Conservation (phyloP, 108 stramenopile genomes). For the Cylindrotheca fusiformis region DNA sequence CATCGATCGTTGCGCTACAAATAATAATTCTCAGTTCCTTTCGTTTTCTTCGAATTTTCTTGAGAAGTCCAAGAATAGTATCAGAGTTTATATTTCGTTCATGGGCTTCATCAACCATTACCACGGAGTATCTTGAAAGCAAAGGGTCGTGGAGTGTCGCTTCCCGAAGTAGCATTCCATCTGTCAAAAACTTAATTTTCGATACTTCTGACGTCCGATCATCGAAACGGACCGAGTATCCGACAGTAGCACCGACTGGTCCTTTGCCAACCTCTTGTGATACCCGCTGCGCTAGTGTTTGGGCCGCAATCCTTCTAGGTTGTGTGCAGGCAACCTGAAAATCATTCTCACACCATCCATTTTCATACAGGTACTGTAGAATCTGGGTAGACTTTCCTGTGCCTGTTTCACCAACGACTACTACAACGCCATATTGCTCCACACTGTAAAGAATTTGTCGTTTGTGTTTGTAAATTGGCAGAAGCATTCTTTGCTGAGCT, state of each 20-base stretch:
- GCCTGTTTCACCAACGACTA: conserved; percentile 93
- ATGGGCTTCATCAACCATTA: conserved; percentile 97
- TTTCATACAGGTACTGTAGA: conserved; percentile 89
- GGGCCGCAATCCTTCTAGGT: conserved; percentile 90
- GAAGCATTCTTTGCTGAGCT: conserved; percentile 55
- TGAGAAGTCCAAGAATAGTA: conserved; percentile 85
- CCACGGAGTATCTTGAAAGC: conserved; percentile 86
- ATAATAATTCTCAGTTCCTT: conserved; percentile 86
- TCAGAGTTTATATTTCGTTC: conserved; percentile 91
- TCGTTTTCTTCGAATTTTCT: conserved; percentile 79
- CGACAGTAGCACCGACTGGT: conserved; percentile 47
- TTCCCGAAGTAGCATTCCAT: conserved; percentile 90
- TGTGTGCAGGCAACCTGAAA: conserved; percentile 88
- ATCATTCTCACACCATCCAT: conserved; percentile 75
- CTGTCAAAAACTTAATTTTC: conserved; percentile 82
- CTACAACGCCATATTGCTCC: conserved; percentile 70
- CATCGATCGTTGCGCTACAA: conserved; percentile 97
- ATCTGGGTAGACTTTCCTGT: conserved; percentile 95
- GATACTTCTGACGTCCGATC: conserved; percentile 55
- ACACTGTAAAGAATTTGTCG: conserved; percentile 74
- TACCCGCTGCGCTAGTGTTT: conserved; percentile 79
- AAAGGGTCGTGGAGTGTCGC: conserved; percentile 87
- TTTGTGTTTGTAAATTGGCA: conserved; percentile 83
- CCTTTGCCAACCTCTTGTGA: conserved; percentile 58
- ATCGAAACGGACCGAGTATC: conserved; percentile 82